A percentile compares a stretch with the other conserved stretches of the same genome.
These are phyloP conservation scores for Spatholobus suberectus DNA, from an alignment of 306 rosid species.

Conservation along the genomic window DNA sequence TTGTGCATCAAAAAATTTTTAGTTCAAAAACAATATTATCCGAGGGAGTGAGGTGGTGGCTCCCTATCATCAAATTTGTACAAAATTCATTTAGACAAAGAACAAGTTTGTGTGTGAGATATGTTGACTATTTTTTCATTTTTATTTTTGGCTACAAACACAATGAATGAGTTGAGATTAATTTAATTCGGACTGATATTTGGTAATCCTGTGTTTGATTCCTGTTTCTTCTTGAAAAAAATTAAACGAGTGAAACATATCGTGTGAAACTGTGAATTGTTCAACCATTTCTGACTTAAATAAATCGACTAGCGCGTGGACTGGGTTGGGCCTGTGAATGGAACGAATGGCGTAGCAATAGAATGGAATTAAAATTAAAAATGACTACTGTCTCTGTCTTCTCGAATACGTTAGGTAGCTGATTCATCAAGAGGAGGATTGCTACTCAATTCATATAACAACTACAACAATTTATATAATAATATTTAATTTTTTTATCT, in stretches of 20 bases:
- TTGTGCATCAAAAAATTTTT: no score
- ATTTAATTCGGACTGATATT: background rate
- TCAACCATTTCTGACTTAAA: background rate
- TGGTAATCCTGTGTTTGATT: background rate
- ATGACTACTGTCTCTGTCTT: background rate
- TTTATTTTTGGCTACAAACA: background rate
- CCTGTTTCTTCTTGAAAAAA: background rate
- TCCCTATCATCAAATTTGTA: background rate
- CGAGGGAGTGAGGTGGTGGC: no score
- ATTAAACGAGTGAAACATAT: background rate
- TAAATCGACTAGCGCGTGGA: background rate
- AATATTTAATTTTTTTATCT: no score
- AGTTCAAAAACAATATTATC: no score
- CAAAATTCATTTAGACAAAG: conserved; percentile 15
- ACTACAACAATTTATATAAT: no score
- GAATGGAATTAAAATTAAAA: background rate
- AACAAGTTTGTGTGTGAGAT: conserved; percentile 23
- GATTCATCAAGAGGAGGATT: no score
- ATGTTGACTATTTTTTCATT: background rate
- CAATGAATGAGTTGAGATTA: background rate
- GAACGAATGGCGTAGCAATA: background rate
- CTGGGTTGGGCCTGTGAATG: background rate
- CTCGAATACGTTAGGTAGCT: no score
- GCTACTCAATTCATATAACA: no score
- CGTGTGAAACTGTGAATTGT: background rate